Percentiles rank a stretch among this genome's conserved stretches.
Conservation (phyloP, 441 rosid species). For the Aleurites moluccanus region DNA sequence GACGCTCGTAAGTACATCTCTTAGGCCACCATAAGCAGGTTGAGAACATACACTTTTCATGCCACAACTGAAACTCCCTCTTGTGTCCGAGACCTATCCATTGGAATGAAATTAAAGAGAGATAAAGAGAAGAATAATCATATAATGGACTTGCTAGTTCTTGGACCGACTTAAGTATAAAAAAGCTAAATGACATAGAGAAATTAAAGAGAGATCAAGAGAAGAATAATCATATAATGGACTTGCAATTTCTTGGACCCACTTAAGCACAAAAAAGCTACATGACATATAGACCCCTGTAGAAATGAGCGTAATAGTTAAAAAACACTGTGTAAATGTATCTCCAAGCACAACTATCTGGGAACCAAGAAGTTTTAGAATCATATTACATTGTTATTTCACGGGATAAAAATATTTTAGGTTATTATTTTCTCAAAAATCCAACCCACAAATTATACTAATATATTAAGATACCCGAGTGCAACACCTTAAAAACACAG, state of each 20-base stretch:
- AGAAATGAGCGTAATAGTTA: not conserved
- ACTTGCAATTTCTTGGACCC: too few species aligned
- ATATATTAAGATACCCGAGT: not conserved
- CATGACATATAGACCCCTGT: not conserved
- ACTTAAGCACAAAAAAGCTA: not conserved
- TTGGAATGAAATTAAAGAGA: slow-evolving; percentile 10
- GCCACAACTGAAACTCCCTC: slow-evolving; percentile 38
- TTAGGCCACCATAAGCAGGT: slow-evolving; percentile 70
- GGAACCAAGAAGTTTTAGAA: not conserved
- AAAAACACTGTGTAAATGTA: not conserved
- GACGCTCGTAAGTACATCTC: slow-evolving; percentile 67
- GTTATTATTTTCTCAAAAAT: not conserved
- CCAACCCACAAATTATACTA: not conserved
- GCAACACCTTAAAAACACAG: not conserved
- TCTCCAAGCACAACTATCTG: not conserved
- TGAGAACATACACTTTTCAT: slow-evolving; percentile 40
- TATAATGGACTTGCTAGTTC: slow-evolving; percentile 10
- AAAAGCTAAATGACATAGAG: too few species aligned
- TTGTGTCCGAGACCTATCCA: slow-evolving; percentile 55
- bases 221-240: too few species aligned
- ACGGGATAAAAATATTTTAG: not conserved
- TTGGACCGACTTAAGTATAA: too few species aligned
- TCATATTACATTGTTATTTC: not conserved
- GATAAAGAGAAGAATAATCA: not conserved
- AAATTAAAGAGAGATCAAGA: too few species aligned